Evolutionary conservation across 768 basidiomycete species (phyloP), one percentile per base, ranked within the genome.

Genomic region (Terana coerulea): DNA sequence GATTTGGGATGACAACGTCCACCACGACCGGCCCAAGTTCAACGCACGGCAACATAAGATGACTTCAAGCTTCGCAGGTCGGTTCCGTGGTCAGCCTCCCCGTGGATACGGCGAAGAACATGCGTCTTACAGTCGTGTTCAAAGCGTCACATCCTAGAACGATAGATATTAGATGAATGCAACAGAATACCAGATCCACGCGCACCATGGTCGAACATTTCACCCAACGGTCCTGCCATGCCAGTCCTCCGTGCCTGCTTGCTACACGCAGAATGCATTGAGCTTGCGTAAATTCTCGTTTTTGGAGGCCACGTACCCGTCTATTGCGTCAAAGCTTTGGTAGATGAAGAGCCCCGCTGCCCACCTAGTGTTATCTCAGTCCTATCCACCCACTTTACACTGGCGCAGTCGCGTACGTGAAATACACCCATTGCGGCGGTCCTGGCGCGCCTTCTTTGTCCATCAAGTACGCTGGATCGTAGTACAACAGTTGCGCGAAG

Each of bases 131-230:
- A 39, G 92, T 95, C 0, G 95, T 98, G 63, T 98, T 98, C 57
- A 98, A 75, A 0, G 94, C 94, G 64, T 95, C 93, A 62, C 90
- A 93, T 3, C 89, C 88, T 91, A 40, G 3, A 41, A 37, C 19
- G n/a, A 9, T 29, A 50, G 41, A 22, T n/a, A n/a, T n/a, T n/a
- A n/a, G n/a, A n/a, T 37, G 12, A 1, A 11, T 12, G 47, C 22
- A 5, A n/a, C n/a, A n/a, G n/a, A n/a, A n/a, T n/a, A n/a, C n/a
- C n/a, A n/a, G n/a, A 42, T 31, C 2, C 19, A 36, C 33, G 60
- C 74, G 41, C 58, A 86, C 94, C 95, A 68, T 98, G 95, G 64
- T 99, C 95, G 67, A 99, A 99, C 84, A 98, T 86, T 67, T 99
- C 91, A 15, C 95, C 95, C 30, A 98, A 71, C 21, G 95, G 95